Evolutionary conservation across 2,329 filamentous ascomycete species (phyloP).

Genomic region (Aspergillus sp.): DNA sequence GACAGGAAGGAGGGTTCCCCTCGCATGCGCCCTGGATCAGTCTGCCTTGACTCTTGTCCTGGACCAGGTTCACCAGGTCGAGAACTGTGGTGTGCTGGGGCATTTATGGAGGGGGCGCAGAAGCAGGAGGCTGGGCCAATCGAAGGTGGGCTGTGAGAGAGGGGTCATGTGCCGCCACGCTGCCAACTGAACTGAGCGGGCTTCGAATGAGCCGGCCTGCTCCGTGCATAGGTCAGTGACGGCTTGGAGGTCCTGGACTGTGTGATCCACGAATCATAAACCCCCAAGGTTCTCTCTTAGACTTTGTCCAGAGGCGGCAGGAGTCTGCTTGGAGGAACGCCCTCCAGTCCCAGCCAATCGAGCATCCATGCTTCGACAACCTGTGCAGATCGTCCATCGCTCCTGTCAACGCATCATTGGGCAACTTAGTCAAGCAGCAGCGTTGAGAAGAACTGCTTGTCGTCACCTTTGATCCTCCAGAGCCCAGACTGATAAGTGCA

Average conservation of each 20-base stretch:
- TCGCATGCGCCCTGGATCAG: slow-evolving; percentile 4
- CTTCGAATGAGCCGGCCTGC: slow-evolving; percentile 5
- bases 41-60: neutral
- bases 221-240: neutral
- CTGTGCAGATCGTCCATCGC: slow-evolving; percentile 18
- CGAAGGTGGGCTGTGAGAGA: slow-evolving; percentile 1
- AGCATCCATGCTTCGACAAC: neutral
- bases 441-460: neutral
- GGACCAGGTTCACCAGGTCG: neutral
- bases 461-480: neutral
- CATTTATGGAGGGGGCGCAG: slow-evolving; percentile 12
- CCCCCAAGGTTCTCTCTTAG: neutral
- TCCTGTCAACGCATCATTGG: slow-evolving; percentile 11
- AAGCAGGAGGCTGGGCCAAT: slow-evolving; percentile 33
- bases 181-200: neutral
- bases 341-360: slow-evolving; percentile 4
- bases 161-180: slow-evolving; percentile 13
- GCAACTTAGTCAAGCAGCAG: slow-evolving; percentile 2
- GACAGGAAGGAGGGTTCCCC: neutral
- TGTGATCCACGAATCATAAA: neutral
- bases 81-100: neutral
- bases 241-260: neutral
- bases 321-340: neutral
- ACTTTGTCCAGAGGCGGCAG: neutral
- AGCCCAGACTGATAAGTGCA: neutral